A percentile compares a stretch with the other conserved stretches of the same genome.
Evolutionary conservation across 2,329 filamentous ascomycete genomes (phyloP).

Genomic region (Mycocentrospora acerina): DNA sequence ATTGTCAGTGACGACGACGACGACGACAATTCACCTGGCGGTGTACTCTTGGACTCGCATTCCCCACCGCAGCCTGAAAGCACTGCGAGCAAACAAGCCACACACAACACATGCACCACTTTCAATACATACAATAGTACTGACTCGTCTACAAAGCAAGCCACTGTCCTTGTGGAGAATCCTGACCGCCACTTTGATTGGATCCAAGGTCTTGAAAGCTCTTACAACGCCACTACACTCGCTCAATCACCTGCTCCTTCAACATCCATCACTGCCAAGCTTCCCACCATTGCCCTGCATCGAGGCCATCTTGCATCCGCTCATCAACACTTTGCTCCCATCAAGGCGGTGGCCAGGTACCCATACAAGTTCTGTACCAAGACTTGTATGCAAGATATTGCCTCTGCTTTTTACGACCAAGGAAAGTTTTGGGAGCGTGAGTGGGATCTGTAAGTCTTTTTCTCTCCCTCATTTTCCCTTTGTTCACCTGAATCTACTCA

Average conservation of each 20-base stretch:
- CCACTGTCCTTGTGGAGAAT: slow-evolving; percentile 4
- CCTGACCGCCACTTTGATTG: slow-evolving; percentile 24
- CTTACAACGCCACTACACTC: slow-evolving; percentile 20
- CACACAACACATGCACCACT: too few species aligned
- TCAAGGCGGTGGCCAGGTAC: slow-evolving; percentile 57
- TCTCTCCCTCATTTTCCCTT: slow-evolving; percentile 20
- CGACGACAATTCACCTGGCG: slow-evolving; percentile 21
- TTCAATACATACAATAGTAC: too few species aligned
- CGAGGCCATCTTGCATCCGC: slow-evolving; percentile 36
- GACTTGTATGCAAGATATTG: slow-evolving; percentile 48
- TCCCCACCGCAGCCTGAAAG: not conserved
- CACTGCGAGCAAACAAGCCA: slow-evolving; percentile 15
- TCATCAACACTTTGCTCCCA: slow-evolving; percentile 44
- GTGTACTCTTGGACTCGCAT: slow-evolving; percentile 25
- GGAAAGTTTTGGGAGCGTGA: slow-evolving; percentile 59
- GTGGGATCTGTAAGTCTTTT: slow-evolving; percentile 74
- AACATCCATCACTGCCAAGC: slow-evolving; percentile 6
- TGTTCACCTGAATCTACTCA: too few species aligned
- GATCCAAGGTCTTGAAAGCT: slow-evolving; percentile 21
- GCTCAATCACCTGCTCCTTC: slow-evolving; percentile 7
- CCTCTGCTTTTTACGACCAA: slow-evolving; percentile 58
- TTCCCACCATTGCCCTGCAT: slow-evolving; percentile 17
- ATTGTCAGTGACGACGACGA: slow-evolving; percentile 13
- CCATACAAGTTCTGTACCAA: slow-evolving; percentile 61
- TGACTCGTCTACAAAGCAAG: not conserved